phyloP scores from a whole-genome alignment of 2,329 filamentous ascomycete genomes.

The Blumeria hordei region DNA sequence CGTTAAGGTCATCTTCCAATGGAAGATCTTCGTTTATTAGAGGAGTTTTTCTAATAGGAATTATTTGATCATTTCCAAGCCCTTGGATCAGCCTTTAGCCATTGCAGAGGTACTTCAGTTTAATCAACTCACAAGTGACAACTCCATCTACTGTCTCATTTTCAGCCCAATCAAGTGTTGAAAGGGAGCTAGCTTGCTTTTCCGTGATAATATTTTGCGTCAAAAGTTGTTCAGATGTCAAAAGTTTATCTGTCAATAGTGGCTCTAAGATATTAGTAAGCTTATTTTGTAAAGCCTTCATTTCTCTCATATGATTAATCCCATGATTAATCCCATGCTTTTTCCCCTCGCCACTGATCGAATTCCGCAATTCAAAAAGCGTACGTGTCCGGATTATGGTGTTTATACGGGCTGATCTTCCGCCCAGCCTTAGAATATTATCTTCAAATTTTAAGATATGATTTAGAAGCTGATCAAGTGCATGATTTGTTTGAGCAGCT shows the following conservation, averaged over 20 bases:
- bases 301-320: background rate
- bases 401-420: conserved; percentile 19
- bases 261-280: conserved; percentile 5
- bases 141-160: background rate
- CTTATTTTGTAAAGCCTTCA: background rate
- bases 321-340: conserved; percentile 4
- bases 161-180: conserved; percentile 18
- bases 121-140: background rate
- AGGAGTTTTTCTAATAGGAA: conserved; percentile 1
- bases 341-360: conserved; percentile 11
- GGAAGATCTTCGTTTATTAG: conserved; percentile 1
- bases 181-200: conserved; percentile 37
- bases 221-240: conserved; percentile 30
- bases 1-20: conserved; percentile 4
- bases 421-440: conserved; percentile 33
- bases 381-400: conserved; percentile 38
- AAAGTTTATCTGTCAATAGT: conserved; percentile 20
- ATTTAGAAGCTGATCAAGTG: conserved; percentile 54
- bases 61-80: conserved; percentile 1
- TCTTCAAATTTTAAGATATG: conserved; percentile 24
- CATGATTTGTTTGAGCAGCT: conserved; percentile 76
- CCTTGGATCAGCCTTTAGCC: background rate
- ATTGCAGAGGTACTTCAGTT: background rate
- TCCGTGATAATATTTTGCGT: conserved; percentile 32
- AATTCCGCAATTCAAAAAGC: conserved; percentile 32